These are phyloP conservation scores for Aspergillus fijiensis DNA, from an alignment of 2,329 filamentous ascomycete genomes.

Conservation along the genomic window DNA sequence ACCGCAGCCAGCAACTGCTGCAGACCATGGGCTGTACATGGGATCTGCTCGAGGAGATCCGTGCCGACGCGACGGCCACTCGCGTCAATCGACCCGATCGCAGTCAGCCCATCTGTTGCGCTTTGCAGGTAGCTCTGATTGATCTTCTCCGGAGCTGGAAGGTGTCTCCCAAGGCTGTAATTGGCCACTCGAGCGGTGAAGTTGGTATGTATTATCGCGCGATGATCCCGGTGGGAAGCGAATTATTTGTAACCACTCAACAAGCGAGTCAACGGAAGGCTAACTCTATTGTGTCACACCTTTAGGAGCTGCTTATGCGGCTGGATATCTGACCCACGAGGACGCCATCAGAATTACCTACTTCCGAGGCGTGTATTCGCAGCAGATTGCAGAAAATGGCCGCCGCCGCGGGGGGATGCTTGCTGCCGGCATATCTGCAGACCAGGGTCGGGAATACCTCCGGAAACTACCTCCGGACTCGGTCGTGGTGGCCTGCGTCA, in stretches of 20 bases:
- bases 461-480: background rate
- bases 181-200: conserved; percentile 12
- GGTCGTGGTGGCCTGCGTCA: conserved; percentile 5
- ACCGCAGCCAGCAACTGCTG: background rate
- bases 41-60: background rate
- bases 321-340: background rate
- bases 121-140: conserved; percentile 8
- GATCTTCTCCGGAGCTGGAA: background rate
- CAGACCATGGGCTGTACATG: background rate
- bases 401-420: background rate
- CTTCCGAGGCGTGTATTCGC: background rate
- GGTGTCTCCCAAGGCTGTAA: background rate
- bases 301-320: background rate
- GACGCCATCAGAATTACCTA: conserved; percentile 2
- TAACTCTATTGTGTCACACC: too few species aligned
- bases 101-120: conserved; percentile 4
- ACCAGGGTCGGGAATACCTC: background rate
- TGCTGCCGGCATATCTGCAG: background rate
- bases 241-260: too few species aligned
- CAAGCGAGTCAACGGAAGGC: too few species aligned
- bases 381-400: too few species aligned
- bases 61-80: background rate
- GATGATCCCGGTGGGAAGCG: too few species aligned
- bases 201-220: background rate
- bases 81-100: background rate